A percentile compares a stretch with the other conserved stretches of the same genome.
Evolutionary conservation across 495 filamentous ascomycete genomes (phyloP).

Genomic region (Corynascus novoguineensis): DNA sequence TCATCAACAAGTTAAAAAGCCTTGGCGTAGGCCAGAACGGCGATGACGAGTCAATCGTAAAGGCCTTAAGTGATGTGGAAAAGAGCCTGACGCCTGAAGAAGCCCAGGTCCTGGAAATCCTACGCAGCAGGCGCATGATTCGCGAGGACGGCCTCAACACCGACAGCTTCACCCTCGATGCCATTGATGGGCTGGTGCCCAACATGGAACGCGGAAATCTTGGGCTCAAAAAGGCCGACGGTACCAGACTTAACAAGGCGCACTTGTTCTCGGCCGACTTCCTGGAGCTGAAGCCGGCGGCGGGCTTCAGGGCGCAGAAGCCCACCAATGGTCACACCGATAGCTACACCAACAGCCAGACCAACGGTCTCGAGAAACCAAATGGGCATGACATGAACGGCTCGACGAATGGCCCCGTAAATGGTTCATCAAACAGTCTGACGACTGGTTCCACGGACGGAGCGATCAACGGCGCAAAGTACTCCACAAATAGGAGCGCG

Average conservation of each 20-base stretch:
- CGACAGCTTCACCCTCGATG: conserved; percentile 31
- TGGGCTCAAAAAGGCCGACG: not conserved
- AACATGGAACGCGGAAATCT: conserved; percentile 15
- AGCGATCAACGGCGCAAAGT: not conserved
- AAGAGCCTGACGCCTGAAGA: conserved; percentile 30
- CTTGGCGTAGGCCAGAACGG: not conserved
- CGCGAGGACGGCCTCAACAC: conserved; percentile 32
- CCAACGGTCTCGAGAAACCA: too few species aligned
- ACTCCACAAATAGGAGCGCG: too few species aligned
- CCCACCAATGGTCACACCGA: not conserved
- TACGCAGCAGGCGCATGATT: conserved; percentile 29
- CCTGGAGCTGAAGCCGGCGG: not conserved
- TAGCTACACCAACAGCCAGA: not conserved
- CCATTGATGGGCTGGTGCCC: conserved; percentile 34
- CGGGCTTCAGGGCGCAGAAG: not conserved
- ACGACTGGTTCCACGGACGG: too few species aligned
- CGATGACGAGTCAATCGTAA: conserved; percentile 3
- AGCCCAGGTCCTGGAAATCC: conserved; percentile 15
- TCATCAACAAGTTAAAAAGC: conserved; percentile 27
- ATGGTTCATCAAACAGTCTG: too few species aligned
- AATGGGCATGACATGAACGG: not conserved
- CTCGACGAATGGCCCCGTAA: not conserved
- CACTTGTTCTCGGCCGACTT: not conserved
- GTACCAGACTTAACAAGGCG: conserved; percentile 4
- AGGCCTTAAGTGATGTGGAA: conserved; percentile 4